Evolutionary conservation across 2,329 filamentous ascomycete species (phyloP).

Genomic region (Penicillium thymicola): DNA sequence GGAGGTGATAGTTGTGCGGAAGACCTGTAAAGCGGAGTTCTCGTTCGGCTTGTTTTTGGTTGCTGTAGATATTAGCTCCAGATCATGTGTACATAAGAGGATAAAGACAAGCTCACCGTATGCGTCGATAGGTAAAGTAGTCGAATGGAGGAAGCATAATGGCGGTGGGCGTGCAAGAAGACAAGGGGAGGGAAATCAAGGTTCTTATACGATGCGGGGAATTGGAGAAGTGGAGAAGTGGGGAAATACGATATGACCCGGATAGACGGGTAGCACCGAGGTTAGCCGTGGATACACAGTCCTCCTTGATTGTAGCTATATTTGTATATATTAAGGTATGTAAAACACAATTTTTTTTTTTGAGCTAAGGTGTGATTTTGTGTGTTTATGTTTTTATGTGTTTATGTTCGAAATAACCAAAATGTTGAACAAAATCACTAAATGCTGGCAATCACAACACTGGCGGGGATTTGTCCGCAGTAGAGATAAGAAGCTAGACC

Average conservation of each 20-base stretch:
- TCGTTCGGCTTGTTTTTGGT: conserved; percentile 76
- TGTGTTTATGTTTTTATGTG: too few relatives aligned
- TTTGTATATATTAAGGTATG: background rate
- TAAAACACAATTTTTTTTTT: background rate
- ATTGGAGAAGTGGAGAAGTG: conserved; percentile 14
- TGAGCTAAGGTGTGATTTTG: too few relatives aligned
- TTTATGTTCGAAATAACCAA: background rate
- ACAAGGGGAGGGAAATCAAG: conserved; percentile 5
- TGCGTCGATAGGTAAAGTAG: conserved; percentile 67
- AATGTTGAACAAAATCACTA: too few relatives aligned
- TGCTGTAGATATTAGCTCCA: conserved; percentile 48
- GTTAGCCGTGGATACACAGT: background rate
- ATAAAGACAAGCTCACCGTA: conserved; percentile 57
- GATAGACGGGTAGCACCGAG: background rate
- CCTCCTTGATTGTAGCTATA: background rate
- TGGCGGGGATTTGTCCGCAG: background rate
- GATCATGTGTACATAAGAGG: too few relatives aligned
- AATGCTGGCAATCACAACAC: background rate
- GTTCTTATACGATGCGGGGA: conserved; percentile 20
- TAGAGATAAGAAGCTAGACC: background rate
- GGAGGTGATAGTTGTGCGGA: conserved; percentile 60
- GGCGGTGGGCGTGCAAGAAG: background rate
- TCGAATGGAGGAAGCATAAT: conserved; percentile 55
- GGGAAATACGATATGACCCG: conserved; percentile 10
- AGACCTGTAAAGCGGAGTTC: conserved; percentile 66